Evolutionary conservation across 2,329 filamentous ascomycete species (phyloP), one percentile per base, ranked within the genome.

Genomic region (Alternaria sp.): DNA sequence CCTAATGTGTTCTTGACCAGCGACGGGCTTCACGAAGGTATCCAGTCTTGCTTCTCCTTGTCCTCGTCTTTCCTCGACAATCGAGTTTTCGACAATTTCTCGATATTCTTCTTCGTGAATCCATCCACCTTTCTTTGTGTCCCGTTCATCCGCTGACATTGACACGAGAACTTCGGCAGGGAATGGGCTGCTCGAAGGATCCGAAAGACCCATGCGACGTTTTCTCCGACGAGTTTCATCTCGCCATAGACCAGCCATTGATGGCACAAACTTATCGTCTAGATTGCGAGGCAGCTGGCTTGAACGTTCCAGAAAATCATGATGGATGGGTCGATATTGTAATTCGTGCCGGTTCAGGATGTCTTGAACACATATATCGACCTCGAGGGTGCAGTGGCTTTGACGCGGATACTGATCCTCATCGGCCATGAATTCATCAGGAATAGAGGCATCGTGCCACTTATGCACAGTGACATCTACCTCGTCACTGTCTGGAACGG

Each of bases 211-310:
- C 86, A 94, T 89, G 46, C 86, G 87, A 48, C 86, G 84, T 77
- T 91, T 94, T 32, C 94, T 87, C 44, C 94, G 87, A 59, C 88
- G 88, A 0, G 90, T 92, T 77, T 98, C 95, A 69, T 97, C 93
- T 74, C 89, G 89, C 95, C 95, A 99, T 3, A 99, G 80, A 0
- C 92, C 91, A 56, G 93, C 93, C 91, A 99, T 94, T 65, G 95
- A 99, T 72, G 92, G 89, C 5, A 99, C 94, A 11, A 97, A 84
- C 73, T 96, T 97, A 73, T 94, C 83, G 65, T 92, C 88, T 0
- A 84, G 78, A 0, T 87, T 82, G 20, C 58, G 48, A 7, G 58
- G 64, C 66, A 90, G 77, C 3, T 91, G 89, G 36, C 85, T 82
- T 11, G 88, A 78, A 12, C 87, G 85, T 76, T 98, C 95, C 22